These are phyloP conservation scores for Tolypocladium pustulatum DNA, from an alignment of 2,329 filamentous ascomycete genomes.

Conservation along the genomic window DNA sequence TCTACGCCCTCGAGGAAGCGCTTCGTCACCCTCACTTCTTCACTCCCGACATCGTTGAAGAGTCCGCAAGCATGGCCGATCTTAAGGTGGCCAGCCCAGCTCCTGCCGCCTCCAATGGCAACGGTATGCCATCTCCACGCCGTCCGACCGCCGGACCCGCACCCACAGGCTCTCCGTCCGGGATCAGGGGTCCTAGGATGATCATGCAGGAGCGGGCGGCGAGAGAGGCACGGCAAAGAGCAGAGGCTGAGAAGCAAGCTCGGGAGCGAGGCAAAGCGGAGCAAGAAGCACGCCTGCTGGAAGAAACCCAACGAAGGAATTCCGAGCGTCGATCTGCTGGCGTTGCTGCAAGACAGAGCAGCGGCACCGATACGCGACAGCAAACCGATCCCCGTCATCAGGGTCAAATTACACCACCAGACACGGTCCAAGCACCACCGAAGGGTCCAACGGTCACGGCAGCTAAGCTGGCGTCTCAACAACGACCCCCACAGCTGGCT, in stretches of 20 bases:
- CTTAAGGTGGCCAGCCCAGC: slow-evolving; percentile 49
- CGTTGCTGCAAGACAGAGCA: slow-evolving; percentile 28
- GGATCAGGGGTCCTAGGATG: slow-evolving; percentile 75
- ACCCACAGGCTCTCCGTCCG: slow-evolving; percentile 45
- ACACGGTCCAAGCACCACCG: slow-evolving; percentile 10
- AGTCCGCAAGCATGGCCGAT: slow-evolving; percentile 88
- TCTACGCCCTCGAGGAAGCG: slow-evolving; percentile 85
- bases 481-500: slow-evolving; percentile 4
- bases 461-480: slow-evolving; percentile 7
- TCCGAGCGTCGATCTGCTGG: slow-evolving; percentile 50
- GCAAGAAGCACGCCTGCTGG: slow-evolving; percentile 41
- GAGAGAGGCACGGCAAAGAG: slow-evolving; percentile 60
- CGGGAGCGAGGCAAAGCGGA: slow-evolving; percentile 47
- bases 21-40: slow-evolving; percentile 74
- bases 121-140: slow-evolving; percentile 31
- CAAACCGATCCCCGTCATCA: slow-evolving; percentile 22
- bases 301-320: slow-evolving; percentile 45
- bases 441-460: slow-evolving; percentile 5
- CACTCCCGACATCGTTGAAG: slow-evolving; percentile 74
- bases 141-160: slow-evolving; percentile 37
- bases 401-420: slow-evolving; percentile 14
- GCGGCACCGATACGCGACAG: slow-evolving; percentile 18
- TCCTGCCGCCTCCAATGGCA: slow-evolving; percentile 44
- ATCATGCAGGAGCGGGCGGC: slow-evolving; percentile 83
- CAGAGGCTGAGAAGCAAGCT: slow-evolving; percentile 49